Evolutionary conservation across 1,284 basidiomycete species (phyloP), one percentile per base, ranked within the genome.

Genomic region (Tilletia indica): DNA sequence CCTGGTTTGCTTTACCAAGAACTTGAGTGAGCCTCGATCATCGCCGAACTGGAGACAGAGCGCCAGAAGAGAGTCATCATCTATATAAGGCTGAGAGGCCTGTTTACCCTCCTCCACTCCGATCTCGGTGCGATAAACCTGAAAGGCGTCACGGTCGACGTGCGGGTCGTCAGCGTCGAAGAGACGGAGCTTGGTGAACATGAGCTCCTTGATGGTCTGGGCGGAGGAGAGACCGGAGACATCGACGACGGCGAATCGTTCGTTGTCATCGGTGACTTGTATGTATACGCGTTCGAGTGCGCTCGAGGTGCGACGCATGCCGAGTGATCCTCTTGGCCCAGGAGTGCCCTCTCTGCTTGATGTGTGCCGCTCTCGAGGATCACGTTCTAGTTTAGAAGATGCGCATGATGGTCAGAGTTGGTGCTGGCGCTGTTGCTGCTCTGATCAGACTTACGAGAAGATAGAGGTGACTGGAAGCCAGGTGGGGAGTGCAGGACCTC

Each of bases 181-280:
- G 73, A 72, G 67, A 70, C 71, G 78, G 19, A 82, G 74, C 72
- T 82, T 82, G 71, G 73, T 74, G 42, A 83, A 72, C 74, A 84
- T 82, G 21, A 77, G 70, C 66, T 83, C 80, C 71, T 82, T 82
- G 73, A 84, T 84, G 14, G 76, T 77, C 38, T 78, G 78, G 19
- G 82, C 78, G 2, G 78, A 77, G 47, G 77, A 74, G 9, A 82
- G 73, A 34, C 81, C 80, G 3, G 82, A 79, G 25, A 84, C 78
- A 67, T 83, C 82, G 25, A 84, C 82, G 34, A 84, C 82, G 5
- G 81, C 74, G 68, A 84, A 84, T 31, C 81, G 72, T 56, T 84
- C 82, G 68, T 84, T 84, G 77, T 84, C 82, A 45, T 80, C 79
- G 36, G 82, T 84, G 39, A 83, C 82, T 67, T 83, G 81, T 42